A percentile compares a stretch with the other conserved stretches of the same genome.
Evolutionary conservation across 441 rosid species (phyloP).

Genomic region (Erodium texanum): DNA sequence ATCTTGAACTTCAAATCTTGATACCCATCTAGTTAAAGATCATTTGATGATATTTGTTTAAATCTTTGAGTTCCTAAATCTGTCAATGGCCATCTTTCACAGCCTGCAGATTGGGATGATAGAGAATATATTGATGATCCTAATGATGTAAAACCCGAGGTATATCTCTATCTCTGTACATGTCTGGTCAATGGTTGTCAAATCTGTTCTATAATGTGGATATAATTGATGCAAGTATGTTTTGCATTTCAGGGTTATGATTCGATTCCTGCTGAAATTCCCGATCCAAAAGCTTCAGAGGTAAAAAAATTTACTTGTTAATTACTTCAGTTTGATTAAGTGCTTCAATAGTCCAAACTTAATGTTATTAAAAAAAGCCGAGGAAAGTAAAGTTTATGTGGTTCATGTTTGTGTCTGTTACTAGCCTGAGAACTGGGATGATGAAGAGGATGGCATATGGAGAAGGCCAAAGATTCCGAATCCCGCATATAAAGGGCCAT

Average conservation of each 20-base stretch:
- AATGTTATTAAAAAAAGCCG: background rate
- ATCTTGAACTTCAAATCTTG: background rate
- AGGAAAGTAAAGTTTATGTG: background rate
- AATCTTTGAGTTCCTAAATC: background rate
- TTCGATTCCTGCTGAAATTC: conserved; percentile 1
- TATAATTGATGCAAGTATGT: background rate
- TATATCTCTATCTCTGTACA: background rate
- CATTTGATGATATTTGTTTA: background rate
- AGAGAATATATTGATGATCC: conserved; percentile 3
- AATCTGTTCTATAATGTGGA: background rate
- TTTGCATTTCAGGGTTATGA: conserved; percentile 2
- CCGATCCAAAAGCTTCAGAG: conserved; percentile 2
- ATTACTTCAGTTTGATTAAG: background rate
- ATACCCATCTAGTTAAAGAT: background rate
- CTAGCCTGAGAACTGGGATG: conserved; percentile 1
- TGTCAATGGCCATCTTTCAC: background rate
- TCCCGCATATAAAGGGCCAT: conserved; percentile 1
- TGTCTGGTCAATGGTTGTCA: background rate
- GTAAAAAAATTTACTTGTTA: background rate
- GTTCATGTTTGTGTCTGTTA: background rate
- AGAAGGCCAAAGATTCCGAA: conserved; percentile 4
- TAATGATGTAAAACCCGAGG: conserved; percentile 2
- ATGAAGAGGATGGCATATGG: conserved; percentile 4
- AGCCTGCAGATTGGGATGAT: conserved; percentile 5
- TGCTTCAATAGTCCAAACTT: background rate